These are phyloP conservation scores for Arthroderma uncinatum DNA, from an alignment of 2,329 filamentous ascomycete genomes.

Conservation along the genomic window DNA sequence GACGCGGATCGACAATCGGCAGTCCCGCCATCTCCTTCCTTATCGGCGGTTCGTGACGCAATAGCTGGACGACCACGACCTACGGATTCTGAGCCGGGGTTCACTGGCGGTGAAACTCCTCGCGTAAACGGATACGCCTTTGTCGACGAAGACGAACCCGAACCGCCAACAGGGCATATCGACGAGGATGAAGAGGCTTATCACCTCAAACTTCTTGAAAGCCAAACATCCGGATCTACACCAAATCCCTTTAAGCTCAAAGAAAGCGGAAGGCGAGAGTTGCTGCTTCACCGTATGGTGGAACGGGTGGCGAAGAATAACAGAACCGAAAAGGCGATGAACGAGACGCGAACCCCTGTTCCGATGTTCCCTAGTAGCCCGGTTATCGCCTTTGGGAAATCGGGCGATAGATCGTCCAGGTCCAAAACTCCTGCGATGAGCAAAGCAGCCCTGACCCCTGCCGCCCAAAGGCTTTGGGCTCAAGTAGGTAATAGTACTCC, in stretches of 20 bases:
- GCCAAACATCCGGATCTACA: slow-evolving; percentile 33
- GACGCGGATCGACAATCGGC: slow-evolving; percentile 25
- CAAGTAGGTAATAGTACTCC: slow-evolving; percentile 30
- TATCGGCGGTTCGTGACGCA: slow-evolving; percentile 74
- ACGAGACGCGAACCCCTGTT: slow-evolving; percentile 44
- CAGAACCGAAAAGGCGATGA: slow-evolving; percentile 48
- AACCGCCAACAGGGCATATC: slow-evolving; percentile 28
- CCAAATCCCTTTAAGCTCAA: slow-evolving; percentile 72
- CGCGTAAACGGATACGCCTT: slow-evolving; percentile 89
- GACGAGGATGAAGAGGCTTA: slow-evolving; percentile 42
- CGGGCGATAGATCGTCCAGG: slow-evolving; percentile 16
- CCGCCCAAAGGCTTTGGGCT: slow-evolving; percentile 33
- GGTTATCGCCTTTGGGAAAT: slow-evolving; percentile 26
- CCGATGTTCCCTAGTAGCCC: slow-evolving; percentile 34
- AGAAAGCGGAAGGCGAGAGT: slow-evolving; percentile 64
- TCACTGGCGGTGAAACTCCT: slow-evolving; percentile 64
- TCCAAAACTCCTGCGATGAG: slow-evolving; percentile 11
- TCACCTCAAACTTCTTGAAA: slow-evolving; percentile 21
- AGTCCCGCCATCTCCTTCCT: slow-evolving; percentile 63
- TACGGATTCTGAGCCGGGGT: slow-evolving; percentile 50
- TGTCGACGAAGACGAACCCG: slow-evolving; percentile 61
- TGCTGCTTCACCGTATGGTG: slow-evolving; percentile 74
- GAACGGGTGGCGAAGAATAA: slow-evolving; percentile 67
- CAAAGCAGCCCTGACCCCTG: slow-evolving; percentile 33
- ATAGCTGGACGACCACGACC: slow-evolving; percentile 60